phyloP scores from a whole-genome alignment of 352 stramenopile species.

The Pythium utonaiense region DNA sequence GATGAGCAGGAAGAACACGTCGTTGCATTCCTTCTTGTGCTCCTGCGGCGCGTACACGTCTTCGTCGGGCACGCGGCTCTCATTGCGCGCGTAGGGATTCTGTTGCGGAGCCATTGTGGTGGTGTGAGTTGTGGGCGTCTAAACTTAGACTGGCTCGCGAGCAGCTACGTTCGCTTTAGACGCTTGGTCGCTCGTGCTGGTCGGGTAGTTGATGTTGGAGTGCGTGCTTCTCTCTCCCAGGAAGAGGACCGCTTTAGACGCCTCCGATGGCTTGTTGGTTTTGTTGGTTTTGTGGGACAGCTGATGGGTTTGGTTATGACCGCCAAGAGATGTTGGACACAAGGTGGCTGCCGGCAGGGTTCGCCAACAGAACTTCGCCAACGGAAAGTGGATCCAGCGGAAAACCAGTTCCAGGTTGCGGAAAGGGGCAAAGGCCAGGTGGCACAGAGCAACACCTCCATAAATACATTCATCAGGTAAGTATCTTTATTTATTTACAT shows the following conservation, averaged over 20 bases:
- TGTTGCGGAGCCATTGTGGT: constrained; percentile 6
- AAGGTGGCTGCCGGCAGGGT: background rate
- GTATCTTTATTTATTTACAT: background rate
- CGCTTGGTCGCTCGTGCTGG: no score
- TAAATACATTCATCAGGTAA: background rate
- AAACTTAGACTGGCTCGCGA: no score
- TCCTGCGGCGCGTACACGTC: constrained; percentile 19
- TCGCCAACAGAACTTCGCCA: background rate
- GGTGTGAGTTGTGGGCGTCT: background rate
- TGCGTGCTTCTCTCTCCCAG: no score
- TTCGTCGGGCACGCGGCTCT: constrained; percentile 7
- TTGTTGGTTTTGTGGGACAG: background rate
- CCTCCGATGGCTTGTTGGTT: background rate
- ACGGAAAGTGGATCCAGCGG: background rate
- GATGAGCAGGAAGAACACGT: constrained; percentile 38
- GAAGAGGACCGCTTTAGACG: background rate
- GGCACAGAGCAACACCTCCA: background rate
- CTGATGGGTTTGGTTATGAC: background rate
- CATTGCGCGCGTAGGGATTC: constrained; percentile 14
- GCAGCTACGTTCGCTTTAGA: no score
- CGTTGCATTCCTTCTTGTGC: constrained; percentile 28
- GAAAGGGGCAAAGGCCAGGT: background rate
- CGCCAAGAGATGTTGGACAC: constrained; percentile 3
- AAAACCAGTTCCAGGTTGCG: background rate
- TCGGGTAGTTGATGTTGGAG: no score